These are phyloP conservation scores for Tolypocladium sp. DNA, from an alignment of 2,329 filamentous ascomycete species.

Conservation along the genomic window DNA sequence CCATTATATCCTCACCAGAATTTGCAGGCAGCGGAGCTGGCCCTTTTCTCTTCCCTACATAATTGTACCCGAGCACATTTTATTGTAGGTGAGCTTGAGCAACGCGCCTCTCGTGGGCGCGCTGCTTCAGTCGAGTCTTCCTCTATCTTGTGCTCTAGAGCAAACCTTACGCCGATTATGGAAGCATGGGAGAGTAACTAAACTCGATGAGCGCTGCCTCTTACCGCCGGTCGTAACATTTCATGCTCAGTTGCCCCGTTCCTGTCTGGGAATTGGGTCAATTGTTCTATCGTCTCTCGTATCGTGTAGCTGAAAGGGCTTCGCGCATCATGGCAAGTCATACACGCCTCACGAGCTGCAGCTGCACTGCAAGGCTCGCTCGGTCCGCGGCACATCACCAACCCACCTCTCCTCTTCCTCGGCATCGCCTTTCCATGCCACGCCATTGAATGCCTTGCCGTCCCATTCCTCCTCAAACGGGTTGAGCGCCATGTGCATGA, in stretches of 20 bases:
- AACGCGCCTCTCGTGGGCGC: conserved; percentile 21
- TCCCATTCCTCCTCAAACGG: conserved; percentile 79
- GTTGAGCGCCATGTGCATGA: conserved; percentile 75
- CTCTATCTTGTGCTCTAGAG: conserved; percentile 67
- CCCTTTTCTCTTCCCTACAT: conserved; percentile 27
- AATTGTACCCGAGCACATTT: conserved; percentile 61
- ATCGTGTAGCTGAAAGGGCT: background rate
- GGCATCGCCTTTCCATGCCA: conserved; percentile 46
- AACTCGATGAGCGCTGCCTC: conserved; percentile 55
- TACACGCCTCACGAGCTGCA: conserved; percentile 63
- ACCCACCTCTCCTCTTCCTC: conserved; percentile 77
- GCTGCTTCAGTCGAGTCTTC: conserved; percentile 51
- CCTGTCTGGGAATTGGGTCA: background rate
- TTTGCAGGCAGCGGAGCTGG: conserved; percentile 9
- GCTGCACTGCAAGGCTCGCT: conserved; percentile 84
- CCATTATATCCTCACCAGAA: conserved; percentile 5
- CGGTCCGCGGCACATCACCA: conserved; percentile 70
- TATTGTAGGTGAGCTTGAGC: conserved; percentile 64
- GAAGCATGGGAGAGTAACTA: conserved; percentile 55
- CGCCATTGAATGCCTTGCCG: conserved; percentile 34
- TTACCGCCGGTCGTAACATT: conserved; percentile 69
- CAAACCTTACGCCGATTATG: conserved; percentile 55
- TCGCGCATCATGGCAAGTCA: background rate
- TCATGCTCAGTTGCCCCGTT: background rate
- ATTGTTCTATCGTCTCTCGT: background rate